phyloP scores from a whole-genome alignment of 2,329 filamentous ascomycete genomes.

The Aspergillus sp. region DNA sequence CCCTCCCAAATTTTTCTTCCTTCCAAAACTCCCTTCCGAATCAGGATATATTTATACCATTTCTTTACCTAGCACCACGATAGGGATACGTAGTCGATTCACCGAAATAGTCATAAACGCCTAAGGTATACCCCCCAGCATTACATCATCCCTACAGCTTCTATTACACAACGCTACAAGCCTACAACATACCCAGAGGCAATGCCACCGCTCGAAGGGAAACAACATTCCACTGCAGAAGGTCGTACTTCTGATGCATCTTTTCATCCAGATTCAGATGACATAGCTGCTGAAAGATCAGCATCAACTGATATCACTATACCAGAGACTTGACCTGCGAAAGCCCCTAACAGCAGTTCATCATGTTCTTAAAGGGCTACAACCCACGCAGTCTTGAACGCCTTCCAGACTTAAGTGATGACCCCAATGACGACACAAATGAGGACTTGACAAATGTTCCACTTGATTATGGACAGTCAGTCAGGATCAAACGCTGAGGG shows the following conservation, averaged over 20 bases:
- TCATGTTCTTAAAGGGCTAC: background rate
- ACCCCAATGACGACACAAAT: background rate
- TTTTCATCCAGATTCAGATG: background rate
- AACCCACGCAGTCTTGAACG: background rate
- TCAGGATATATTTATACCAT: no score
- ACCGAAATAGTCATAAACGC: no score
- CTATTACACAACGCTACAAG: background rate
- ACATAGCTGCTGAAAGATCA: background rate
- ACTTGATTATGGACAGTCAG: no score
- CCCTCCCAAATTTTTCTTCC: no score
- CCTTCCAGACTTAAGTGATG: background rate
- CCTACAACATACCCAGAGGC: background rate
- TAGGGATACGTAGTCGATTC: no score
- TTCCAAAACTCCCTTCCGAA: no score
- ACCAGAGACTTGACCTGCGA: background rate
- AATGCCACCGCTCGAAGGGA: background rate
- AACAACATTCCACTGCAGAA: background rate
- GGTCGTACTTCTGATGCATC: background rate
- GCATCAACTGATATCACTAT: background rate
- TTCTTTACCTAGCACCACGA: no score
- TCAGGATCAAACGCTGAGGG: no score
- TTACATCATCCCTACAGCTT: background rate
- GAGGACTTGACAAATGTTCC: background rate
- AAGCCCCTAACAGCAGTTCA: background rate
- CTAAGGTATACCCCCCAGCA: no score